Evolutionary conservation across 73 alveolate species (phyloP).

Genomic region (Stentor coeruleus): DNA sequence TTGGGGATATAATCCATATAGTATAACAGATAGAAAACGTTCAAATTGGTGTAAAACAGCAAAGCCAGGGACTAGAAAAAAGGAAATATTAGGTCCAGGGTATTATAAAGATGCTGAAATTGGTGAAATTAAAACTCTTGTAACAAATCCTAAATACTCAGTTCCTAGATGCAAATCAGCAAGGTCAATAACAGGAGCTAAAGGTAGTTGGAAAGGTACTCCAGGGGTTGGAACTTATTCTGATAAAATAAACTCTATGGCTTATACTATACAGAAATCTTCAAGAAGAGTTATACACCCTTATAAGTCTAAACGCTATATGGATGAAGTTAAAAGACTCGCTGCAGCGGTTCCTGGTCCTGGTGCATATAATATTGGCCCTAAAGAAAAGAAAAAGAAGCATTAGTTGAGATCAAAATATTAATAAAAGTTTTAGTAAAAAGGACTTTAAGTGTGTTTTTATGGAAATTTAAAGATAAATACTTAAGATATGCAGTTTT

Average conservation of each 20-base stretch:
- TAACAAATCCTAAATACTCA: neutral
- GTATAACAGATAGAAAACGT: neutral
- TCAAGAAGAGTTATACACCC: slow-evolving; percentile 2
- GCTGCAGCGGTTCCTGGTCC: slow-evolving; percentile 28
- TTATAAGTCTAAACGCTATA: neutral
- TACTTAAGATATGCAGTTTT: no score
- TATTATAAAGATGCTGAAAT: neutral
- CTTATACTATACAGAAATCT: neutral
- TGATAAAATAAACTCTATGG: neutral
- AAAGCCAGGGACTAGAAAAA: neutral
- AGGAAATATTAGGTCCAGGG: slow-evolving; percentile 5
- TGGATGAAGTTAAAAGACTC: slow-evolving; percentile 8
- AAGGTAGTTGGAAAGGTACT: no score
- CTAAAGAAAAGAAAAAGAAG: neutral
- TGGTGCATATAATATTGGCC: slow-evolving; percentile 12
- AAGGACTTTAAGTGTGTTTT: no score
- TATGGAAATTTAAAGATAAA: no score
- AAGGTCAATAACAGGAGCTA: neutral
- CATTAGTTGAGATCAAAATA: no score
- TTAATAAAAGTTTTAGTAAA: no score
- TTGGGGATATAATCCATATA: slow-evolving; percentile 7
- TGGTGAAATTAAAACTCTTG: neutral
- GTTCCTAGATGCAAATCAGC: neutral
- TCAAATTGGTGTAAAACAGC: slow-evolving; percentile 5
- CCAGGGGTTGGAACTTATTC: slow-evolving; percentile 22